Base-by-base conservation (phyloP, 208 protist species). In the Leishmania guyanensis region DNA sequence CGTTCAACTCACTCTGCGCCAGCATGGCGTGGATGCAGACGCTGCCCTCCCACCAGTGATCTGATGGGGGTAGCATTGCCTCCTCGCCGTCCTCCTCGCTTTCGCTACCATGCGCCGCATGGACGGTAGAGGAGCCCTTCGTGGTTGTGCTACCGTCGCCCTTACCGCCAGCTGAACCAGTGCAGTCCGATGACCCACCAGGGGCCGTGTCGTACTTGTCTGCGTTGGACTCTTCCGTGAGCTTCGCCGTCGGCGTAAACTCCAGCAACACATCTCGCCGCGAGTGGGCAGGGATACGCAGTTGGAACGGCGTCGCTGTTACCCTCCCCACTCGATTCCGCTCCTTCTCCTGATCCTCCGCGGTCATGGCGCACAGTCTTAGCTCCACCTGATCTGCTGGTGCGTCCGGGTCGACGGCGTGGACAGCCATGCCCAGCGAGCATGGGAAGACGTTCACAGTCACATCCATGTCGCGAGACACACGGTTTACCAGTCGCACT, bases 381-480 rank as follows among this genome's bases (percentile, higher is more conserved):
- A 98, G 84, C 75, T 89, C 88, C 65, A 97, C 95, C 77, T 84
- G 77, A 33, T 80, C 77, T 0, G 93, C 93, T 36, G 77, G 89
- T 50, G 82, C 91, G 58, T 93, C 81, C 4, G 90, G 92, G 79
- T 98, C 89, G 1, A 94, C 89, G 3, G 94, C 93, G 56, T 87
- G 79, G 46, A 98, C 92, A 54, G 82, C 75, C 77, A 98, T 92
- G 62, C 89, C 89, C 6, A 91, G 82, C 33, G 90, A 79, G 70
- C 89, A 90, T 46, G 92, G 84, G 58, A 92, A 94, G 33, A 92
- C 88, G 33, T 89, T 85, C 56, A 96, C 91, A 2, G 77, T 86
- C n/a, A 96, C 93, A 64, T 89, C 86, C 46, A 98, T 79, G 73
- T 98, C 95, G 36, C 95, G 92, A 51, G 95, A 94, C n/a, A 93